Base-by-base conservation (phyloP, 2,329 filamentous ascomycete species). In the Alternaria viburni region DNA sequence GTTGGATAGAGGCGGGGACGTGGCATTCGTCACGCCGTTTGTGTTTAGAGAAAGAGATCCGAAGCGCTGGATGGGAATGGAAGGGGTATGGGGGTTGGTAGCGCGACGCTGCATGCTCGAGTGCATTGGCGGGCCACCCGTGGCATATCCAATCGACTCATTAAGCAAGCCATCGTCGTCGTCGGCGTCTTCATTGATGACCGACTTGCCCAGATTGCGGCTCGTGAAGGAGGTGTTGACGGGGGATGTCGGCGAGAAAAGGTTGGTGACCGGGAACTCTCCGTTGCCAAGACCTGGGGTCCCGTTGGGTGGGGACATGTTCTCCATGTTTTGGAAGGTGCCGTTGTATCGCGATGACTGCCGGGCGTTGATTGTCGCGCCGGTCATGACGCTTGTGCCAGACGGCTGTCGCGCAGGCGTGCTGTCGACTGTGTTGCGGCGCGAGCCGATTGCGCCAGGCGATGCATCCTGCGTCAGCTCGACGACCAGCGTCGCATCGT, bases 161-260 rank as follows among this genome's bases (percentile, higher is more conserved):
- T 90, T 90, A 49, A 93, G 83, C n/a, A 93, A 83, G 32, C 86
- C 88, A 3, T 91, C 91, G 74, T 93, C 91, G 54, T 93, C 91
- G 66, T 91, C 89, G 26, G 87, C 88, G 15, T 86, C 85, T 72
- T 90, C 88, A 70, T 91, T 88, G 78, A 93, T 93, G 54, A 93
- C 82, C 3, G 88, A 87, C 79, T 93, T 93, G 69, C 91, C 90
- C 81, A 80, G 58, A 47, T 80, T 81, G 54, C 86, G 84, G 63
- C 90, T 89, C n/a, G 83, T 83, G n/a, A 91, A 83, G 57, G 90
- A 87, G 73, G 89, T 91, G 45, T 88, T 89, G 58, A 93, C 89
- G 1, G 91, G 91, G 6, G 91, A 93, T 69, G 91, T 90, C 1
- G 90, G 88, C 12, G 90, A 91, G 79, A 93, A 93, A 25, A 92